phyloP scores from a whole-genome alignment of 768 basidiomycete genomes.

The Hypsizygus marmoreus region DNA sequence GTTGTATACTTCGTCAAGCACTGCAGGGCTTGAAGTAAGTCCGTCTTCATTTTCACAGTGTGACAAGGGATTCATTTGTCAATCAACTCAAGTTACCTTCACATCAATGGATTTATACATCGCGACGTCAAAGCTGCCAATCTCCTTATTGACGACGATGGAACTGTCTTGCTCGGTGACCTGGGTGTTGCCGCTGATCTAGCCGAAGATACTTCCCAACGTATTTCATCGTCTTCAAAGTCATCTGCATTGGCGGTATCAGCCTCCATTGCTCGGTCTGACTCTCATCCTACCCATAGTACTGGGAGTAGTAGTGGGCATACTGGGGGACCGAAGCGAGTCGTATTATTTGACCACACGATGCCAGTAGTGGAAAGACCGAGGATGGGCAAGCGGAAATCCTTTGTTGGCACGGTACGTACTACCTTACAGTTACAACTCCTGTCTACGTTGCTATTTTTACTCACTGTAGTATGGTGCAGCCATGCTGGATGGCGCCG shows the following conservation, averaged over 20 bases:
- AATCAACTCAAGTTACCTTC: slow-evolving; percentile 65
- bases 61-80: slow-evolving; percentile 3
- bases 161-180: slow-evolving; percentile 89
- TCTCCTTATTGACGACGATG: slow-evolving; percentile 87
- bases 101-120: slow-evolving; percentile 89
- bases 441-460: too few relatives aligned
- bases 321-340: slow-evolving; percentile 24
- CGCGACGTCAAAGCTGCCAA: slow-evolving; percentile 95
- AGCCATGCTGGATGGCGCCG: slow-evolving; percentile 98
- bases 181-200: slow-evolving; percentile 90
- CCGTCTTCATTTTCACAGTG: slow-evolving; percentile 2
- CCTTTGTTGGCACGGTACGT: slow-evolving; percentile 88
- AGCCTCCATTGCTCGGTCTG: slow-evolving; percentile 28
- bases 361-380: slow-evolving; percentile 34
- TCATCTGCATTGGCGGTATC: slow-evolving; percentile 30
- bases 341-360: slow-evolving; percentile 36
- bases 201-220: slow-evolving; percentile 57
- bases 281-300: slow-evolving; percentile 11
- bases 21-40: slow-evolving; percentile 84
- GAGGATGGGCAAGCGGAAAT: slow-evolving; percentile 76
- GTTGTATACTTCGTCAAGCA: slow-evolving; percentile 83
- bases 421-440: too few relatives aligned
- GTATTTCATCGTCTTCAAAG: slow-evolving; percentile 16
- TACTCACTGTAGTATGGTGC: too few relatives aligned
- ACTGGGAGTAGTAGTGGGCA: slow-evolving; percentile 9